Evolutionary conservation across 768 basidiomycete genomes (phyloP), one percentile per base, ranked within the genome.

Genomic region (Steccherinum ochraceum): DNA sequence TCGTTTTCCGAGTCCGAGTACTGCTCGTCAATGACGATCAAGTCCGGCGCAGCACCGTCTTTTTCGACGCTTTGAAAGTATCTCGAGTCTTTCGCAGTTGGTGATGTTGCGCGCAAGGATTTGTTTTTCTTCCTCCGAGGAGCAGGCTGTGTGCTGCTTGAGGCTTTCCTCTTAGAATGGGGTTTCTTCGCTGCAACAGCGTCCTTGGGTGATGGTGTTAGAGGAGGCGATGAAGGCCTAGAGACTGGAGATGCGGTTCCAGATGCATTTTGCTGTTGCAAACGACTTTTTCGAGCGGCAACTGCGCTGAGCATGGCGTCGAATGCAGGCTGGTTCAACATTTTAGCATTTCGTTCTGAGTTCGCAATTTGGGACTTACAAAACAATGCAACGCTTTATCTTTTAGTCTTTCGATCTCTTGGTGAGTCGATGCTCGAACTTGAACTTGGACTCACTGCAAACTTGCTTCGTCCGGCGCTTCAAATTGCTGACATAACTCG

Each of bases 231-330:
- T 1, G 55, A 48, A n/a, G 63, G 52, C 0, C 54, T 25, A 24
- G 58, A 41, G 16, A 60, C 0, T 51, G 53, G 13, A 24, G 42
- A 2, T 40, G 56, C 63, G 48, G 46, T 42, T 30, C 50, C 52
- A 16, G 52, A 60, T 23, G 67, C 67, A 13, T 48, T 26, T 67
- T 54, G 69, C 69, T 35, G 20, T 21, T 56, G 57, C 0, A 62
- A 56, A 53, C 61, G 81, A 73, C 81, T 83, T 59, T 81, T 86
- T 26, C 86, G 76, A 2, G 84, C 85, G 24, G 85, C 85, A 45
- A 89, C 69, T 2, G 86, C 86, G 59, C 84, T 86, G 46, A 88
- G 69, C 85, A 86, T 86, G 21, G 25, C 50, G 26, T 35, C 23
- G n/a, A n/a, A n/a, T n/a, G n/a, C n/a, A n/a, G n/a, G 30, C n/a